These are phyloP conservation scores for Xylaria longipes DNA, from an alignment of 495 filamentous ascomycete genomes.

Conservation along the genomic window DNA sequence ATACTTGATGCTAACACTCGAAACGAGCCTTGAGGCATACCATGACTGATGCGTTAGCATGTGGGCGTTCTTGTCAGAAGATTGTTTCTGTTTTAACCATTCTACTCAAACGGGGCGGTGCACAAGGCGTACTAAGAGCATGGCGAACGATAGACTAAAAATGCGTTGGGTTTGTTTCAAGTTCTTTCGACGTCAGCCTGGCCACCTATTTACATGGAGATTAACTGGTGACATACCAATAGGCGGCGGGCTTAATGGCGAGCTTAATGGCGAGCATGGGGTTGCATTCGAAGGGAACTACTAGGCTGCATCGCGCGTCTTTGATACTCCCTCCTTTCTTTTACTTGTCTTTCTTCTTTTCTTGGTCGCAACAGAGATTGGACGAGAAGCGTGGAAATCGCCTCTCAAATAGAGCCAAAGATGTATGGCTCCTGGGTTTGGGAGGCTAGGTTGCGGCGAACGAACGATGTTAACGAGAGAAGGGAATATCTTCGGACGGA, in stretches of 20 bases:
- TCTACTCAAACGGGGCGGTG: constrained; percentile 19
- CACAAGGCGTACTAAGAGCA: constrained; percentile 29
- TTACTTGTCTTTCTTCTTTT: constrained; percentile 12
- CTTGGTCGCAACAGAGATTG: constrained; percentile 1
- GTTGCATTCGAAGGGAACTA: constrained; percentile 23
- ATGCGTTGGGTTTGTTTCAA: constrained; percentile 29
- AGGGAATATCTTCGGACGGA: constrained; percentile 12
- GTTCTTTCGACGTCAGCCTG: constrained; percentile 14
- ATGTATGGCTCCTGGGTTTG: not conserved
- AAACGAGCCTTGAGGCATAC: constrained; percentile 1
- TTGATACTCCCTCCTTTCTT: not conserved
- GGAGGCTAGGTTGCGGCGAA: constrained; percentile 27
- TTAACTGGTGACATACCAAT: constrained; percentile 21
- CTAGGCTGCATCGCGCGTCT: constrained; percentile 1
- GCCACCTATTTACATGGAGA: constrained; percentile 29
- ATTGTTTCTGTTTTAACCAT: constrained; percentile 25
- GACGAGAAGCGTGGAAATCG: constrained; percentile 1
- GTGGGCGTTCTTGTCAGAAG: constrained; percentile 10
- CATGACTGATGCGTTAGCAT: not conserved
- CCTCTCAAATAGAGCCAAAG: constrained; percentile 23
- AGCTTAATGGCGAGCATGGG: constrained; percentile 24
- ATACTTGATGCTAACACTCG: not conserved
- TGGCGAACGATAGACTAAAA: constrained; percentile 28
- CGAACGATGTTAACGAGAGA: constrained; percentile 28
- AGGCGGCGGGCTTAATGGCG: constrained; percentile 9